Evolutionary conservation across 345 rosid species (phyloP).

Genomic region (Acer campestre): DNA sequence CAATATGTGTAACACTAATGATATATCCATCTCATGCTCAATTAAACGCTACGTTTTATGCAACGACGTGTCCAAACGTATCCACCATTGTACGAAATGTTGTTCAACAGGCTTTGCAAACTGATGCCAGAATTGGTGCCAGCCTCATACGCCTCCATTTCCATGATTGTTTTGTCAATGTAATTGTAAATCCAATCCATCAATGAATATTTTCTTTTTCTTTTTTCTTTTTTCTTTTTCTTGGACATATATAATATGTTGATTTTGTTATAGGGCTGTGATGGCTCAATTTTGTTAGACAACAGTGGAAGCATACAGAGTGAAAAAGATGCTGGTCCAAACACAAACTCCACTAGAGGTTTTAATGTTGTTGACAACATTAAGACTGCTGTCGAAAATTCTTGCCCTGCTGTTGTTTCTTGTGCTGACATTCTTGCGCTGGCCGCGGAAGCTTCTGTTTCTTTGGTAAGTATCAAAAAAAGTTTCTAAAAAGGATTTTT

Average conservation of each 20-base stretch:
- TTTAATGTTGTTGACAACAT: constrained; percentile 68
- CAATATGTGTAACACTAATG: neutral
- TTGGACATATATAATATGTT: neutral
- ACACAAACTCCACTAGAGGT: constrained; percentile 57
- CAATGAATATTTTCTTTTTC: neutral
- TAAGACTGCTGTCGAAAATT: constrained; percentile 60
- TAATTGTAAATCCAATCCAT: constrained; percentile 16
- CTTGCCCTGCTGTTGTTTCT: constrained; percentile 74
- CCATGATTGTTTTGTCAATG: constrained; percentile 85
- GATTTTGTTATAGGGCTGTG: constrained; percentile 55
- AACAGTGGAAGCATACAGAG: constrained; percentile 48
- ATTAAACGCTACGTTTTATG: constrained; percentile 58
- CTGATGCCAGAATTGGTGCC: constrained; percentile 68
- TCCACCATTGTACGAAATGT: constrained; percentile 50
- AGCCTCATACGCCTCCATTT: constrained; percentile 84
- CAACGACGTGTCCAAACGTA: constrained; percentile 63
- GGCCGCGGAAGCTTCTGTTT: constrained; percentile 61
- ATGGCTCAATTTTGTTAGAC: constrained; percentile 67
- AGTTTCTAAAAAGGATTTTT: no score
- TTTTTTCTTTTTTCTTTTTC: neutral
- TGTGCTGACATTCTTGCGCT: constrained; percentile 79
- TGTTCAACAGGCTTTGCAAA: constrained; percentile 58
- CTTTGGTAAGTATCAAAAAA: constrained; percentile 40
- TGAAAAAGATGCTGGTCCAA: constrained; percentile 60
- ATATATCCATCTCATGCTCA: constrained; percentile 36